phyloP scores from a whole-genome alignment of 768 basidiomycete species.

The Tephrocybe rancida region DNA sequence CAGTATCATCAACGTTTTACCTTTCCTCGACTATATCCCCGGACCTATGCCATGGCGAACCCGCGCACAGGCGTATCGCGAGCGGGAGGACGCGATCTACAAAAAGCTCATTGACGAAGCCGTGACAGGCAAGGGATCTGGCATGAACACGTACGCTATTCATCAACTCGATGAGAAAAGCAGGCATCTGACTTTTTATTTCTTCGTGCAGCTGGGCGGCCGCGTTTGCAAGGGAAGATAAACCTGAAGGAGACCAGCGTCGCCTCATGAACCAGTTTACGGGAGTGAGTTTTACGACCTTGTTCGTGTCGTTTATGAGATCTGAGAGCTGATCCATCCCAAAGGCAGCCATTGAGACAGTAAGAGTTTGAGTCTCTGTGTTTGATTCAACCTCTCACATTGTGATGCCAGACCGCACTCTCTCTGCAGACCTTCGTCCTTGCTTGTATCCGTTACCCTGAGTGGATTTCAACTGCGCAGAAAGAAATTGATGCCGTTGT shows the following conservation, averaged over 20 bases:
- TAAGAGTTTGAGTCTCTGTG: background rate
- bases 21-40: constrained; percentile 1
- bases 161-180: background rate
- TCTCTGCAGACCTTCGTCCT: background rate
- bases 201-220: background rate
- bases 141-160: constrained; percentile 5
- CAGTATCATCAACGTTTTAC: constrained; percentile 6
- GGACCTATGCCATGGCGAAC: constrained; percentile 6
- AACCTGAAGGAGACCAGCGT: constrained; percentile 6
- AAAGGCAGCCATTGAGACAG: background rate
- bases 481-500: background rate
- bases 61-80: background rate
- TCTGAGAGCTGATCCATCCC: background rate
- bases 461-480: background rate
- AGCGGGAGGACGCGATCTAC: background rate
- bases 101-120: constrained; percentile 2
- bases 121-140: background rate
- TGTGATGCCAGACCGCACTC: background rate
- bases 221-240: constrained; percentile 1
- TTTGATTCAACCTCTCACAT: background rate
- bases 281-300: background rate
- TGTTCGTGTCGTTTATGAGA: background rate
- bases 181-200: background rate
- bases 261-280: constrained; percentile 2
- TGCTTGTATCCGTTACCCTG: background rate